Evolutionary conservation across 2,329 filamentous ascomycete genomes (phyloP).

Genomic region (Paecilomyces fulvus): DNA sequence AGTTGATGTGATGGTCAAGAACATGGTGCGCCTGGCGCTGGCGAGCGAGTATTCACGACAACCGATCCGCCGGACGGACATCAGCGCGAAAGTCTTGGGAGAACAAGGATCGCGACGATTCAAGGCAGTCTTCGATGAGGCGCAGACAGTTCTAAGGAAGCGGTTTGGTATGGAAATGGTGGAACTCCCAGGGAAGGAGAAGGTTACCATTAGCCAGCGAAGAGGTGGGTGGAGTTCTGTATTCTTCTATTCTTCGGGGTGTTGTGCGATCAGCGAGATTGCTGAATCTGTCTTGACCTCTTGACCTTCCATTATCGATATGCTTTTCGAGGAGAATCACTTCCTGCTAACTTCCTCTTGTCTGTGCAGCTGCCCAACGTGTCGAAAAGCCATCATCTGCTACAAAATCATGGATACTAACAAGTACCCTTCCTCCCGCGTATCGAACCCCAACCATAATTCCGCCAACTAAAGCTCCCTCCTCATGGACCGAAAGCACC

Average conservation of each 20-base stretch:
- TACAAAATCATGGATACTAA: constrained; percentile 68
- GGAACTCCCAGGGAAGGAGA: constrained; percentile 74
- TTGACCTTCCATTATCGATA: neutral
- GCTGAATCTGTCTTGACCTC: neutral
- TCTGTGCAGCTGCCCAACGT: constrained; percentile 41
- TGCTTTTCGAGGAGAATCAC: neutral
- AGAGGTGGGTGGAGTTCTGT: constrained; percentile 47
- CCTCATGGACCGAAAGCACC: constrained; percentile 59
- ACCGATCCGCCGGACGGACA: constrained; percentile 50
- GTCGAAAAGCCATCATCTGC: constrained; percentile 34
- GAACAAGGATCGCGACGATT: constrained; percentile 60
- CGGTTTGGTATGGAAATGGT: constrained; percentile 90
- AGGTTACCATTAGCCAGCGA: constrained; percentile 69
- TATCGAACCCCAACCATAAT: constrained; percentile 63
- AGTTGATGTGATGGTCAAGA: constrained; percentile 45
- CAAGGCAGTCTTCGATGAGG: constrained; percentile 64
- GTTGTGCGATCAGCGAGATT: neutral
- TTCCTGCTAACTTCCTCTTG: constrained; percentile 1
- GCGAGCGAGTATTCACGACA: constrained; percentile 52
- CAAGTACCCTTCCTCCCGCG: constrained; percentile 58
- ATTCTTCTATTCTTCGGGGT: constrained; percentile 1
- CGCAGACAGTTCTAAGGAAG: constrained; percentile 61
- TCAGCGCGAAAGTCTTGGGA: constrained; percentile 61
- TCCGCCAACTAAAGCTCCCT: constrained; percentile 58
- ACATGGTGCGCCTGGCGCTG: constrained; percentile 53